Percentiles rank a stretch among this genome's conserved stretches.
Evolutionary conservation across 2,329 filamentous ascomycete genomes (phyloP).

Genomic region (Tolypocladium cylindrosporum): DNA sequence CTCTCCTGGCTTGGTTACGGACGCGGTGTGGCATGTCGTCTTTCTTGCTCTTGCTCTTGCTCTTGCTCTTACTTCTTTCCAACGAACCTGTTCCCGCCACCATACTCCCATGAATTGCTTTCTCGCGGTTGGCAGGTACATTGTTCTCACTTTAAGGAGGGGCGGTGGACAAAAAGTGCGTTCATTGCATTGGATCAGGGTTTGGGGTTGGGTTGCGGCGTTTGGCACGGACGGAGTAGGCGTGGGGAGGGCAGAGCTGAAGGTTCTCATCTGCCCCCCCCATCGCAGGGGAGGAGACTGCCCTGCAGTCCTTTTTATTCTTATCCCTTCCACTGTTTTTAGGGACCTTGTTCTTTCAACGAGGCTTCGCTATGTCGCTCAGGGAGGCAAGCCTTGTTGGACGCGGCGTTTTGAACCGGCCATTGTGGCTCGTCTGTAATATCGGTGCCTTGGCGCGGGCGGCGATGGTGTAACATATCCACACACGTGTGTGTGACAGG

Average conservation of each 20-base stretch:
- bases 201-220: slow-evolving; percentile 2
- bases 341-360: neutral
- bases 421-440: neutral
- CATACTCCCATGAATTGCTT: neutral
- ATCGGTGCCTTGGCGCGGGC: neutral
- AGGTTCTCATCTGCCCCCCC: neutral
- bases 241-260: neutral
- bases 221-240: neutral
- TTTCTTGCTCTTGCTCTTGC: neutral
- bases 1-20: neutral
- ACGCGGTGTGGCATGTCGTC: neutral
- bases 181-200: slow-evolving; percentile 2
- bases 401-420: slow-evolving; percentile 4
- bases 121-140: neutral
- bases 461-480: neutral
- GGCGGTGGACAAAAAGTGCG: neutral
- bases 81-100: neutral
- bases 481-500: neutral
- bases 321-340: neutral
- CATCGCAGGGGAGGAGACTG: neutral
- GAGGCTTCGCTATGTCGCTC: neutral
- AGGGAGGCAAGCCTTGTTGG: neutral
- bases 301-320: neutral
- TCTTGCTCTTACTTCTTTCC: neutral
- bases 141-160: neutral